Base-by-base conservation (phyloP, 192 early-diverging fungal species). In the Gigaspora rosea region DNA sequence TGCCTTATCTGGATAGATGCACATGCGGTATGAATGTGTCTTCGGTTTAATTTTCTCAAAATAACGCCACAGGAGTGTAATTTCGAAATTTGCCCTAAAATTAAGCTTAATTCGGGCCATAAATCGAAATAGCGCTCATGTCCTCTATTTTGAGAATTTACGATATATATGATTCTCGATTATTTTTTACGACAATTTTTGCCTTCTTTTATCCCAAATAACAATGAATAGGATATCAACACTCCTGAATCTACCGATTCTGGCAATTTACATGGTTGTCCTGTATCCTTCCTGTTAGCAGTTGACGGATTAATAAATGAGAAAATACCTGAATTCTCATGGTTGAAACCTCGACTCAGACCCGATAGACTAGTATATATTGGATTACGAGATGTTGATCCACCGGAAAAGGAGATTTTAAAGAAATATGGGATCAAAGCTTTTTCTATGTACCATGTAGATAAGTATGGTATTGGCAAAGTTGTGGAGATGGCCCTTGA, bases 181-280 rank as follows among this genome's bases (percentile, higher is more conserved):
- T 41, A 41, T 41, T 41, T 41, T n/a, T 41, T 27, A 41, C 41
- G 41, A 41, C 41, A 41, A 41, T 41, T 41, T 41, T 41, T 41
- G 2, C 41, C 3, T 41, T 41, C 41, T 41, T 41, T 41, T 41
- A 2, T 41, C 2, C 3, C 7, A 41, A 41, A 41, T 41, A 41
- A 41, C 41, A 41, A 41, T 11, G 32, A 20, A 70, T 70, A 89
- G 85, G 94, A 96, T 79, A 95, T 96, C 86, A 98, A 98, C 88
- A 97, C 97, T 47, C 93, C 94, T 18, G 89, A 88, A 59, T 89
- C 91, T 12, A 97, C 95, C 9, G 88, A 89, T 22, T 92, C 92
- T 16, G 97, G 97, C 33, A 97, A 98, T 84, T 87, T 98, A 64
- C 97, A 98, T 75, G 97, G 97, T 18, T 98, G 97, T 82, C 97